Evolutionary conservation across 2,329 filamentous ascomycete genomes (phyloP).

Genomic region (Clonostachys rosea): DNA sequence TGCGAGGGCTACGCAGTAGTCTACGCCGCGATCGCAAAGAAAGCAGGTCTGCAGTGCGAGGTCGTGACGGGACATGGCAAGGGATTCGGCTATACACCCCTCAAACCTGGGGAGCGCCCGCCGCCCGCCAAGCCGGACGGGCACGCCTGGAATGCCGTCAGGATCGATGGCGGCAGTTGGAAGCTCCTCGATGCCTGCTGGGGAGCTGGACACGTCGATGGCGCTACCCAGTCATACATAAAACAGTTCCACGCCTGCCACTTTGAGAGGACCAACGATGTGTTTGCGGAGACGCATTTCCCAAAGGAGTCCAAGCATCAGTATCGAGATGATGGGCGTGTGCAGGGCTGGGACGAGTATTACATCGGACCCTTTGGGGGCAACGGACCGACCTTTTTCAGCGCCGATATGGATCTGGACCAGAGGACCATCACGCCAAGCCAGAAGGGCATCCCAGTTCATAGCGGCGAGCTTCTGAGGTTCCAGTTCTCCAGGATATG

Average conservation of each 20-base stretch:
- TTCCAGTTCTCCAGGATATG: slow-evolving; percentile 81
- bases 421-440: slow-evolving; percentile 54
- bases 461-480: slow-evolving; percentile 53
- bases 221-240: slow-evolving; percentile 51
- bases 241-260: slow-evolving; percentile 57
- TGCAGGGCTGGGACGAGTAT: slow-evolving; percentile 78
- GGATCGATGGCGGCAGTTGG: slow-evolving; percentile 83
- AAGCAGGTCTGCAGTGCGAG: slow-evolving; percentile 74
- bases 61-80: slow-evolving; percentile 80
- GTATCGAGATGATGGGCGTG: slow-evolving; percentile 67
- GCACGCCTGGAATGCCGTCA: slow-evolving; percentile 93
- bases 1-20: slow-evolving; percentile 88
- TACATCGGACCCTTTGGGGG: slow-evolving; percentile 41
- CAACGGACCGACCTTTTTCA: slow-evolving; percentile 42
- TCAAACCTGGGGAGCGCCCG: slow-evolving; percentile 58
- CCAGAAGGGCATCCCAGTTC: slow-evolving; percentile 50
- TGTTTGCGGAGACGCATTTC: slow-evolving; percentile 79
- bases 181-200: slow-evolving; percentile 90
- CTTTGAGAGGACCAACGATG: slow-evolving; percentile 64
- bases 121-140: slow-evolving; percentile 59
- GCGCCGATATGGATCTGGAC: slow-evolving; percentile 46
- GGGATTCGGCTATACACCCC: slow-evolving; percentile 66
- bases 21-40: slow-evolving; percentile 72
- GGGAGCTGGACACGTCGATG: slow-evolving; percentile 73
- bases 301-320: slow-evolving; percentile 65